Evolutionary conservation across 1,139 yeast species (phyloP), one percentile per base, ranked within the genome.

Genomic region (Meyerozyma guilliermondii): DNA sequence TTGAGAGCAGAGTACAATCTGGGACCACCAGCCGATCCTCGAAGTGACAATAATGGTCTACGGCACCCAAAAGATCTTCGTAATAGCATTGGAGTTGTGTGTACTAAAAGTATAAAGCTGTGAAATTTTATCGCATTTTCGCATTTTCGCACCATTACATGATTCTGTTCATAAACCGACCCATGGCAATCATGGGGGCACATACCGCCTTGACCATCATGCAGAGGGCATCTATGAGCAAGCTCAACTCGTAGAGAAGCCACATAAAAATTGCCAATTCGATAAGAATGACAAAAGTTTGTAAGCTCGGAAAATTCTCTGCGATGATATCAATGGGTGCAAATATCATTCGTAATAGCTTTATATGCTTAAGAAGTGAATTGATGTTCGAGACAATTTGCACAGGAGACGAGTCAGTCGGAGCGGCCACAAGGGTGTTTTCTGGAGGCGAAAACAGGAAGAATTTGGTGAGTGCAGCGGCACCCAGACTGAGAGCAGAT

Each of bases 151-250:
- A 10, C 23, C 11, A 6, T 42, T 42, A 59, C 62, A 70, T 65
- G 29, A 71, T 62, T 42, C 68, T 58, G 50, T 70, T 71, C 75
- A 71, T 67, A 46, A 71, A 63, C 43, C 70, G 50, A 3, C 77
- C 76, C 55, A 71, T 59, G 4, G 77, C 76, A 20, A 71, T 70
- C 70, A 72, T 67, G 5, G 77, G 78, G 2, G 76, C 74, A 60
- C 77, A 72, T 6, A 72, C 54, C 0, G 78, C 76, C 46, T 67
- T 68, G 11, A 72, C 66, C 63, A 70, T 69, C 74, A 70, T 68
- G 50, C 77, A 71, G 30, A 72, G 49, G 1, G 77, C 76, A 51
- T 71, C 76, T 5, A 72, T 60, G 47, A 72, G 60, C 35, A 68
- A 55, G 46, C 74, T 69, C 47, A 71, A 56, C 52, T 71, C 76